phyloP scores from a whole-genome alignment of 139 green algal species.

The Tetratostichococcus sp. region DNA sequence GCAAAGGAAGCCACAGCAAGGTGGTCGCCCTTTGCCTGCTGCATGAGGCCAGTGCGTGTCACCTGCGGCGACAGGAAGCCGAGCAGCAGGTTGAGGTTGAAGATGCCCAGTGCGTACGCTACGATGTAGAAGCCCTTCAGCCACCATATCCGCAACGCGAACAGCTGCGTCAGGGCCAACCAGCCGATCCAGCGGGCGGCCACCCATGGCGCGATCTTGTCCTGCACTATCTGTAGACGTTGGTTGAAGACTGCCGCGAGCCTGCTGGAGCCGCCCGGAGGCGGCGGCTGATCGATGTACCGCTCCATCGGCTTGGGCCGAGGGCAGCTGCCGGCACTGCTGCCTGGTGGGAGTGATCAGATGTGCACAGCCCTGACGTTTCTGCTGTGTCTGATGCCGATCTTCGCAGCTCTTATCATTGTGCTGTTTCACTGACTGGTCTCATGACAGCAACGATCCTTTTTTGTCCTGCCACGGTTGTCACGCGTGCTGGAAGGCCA shows the following conservation, averaged over 20 bases:
- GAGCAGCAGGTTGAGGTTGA: slow-evolving; percentile 97
- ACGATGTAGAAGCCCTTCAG: slow-evolving; percentile 95
- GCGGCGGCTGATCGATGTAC: not conserved
- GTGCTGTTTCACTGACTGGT: too few relatives aligned
- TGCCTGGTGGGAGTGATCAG: too few relatives aligned
- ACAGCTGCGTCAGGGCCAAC: not conserved
- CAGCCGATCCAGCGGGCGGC: not conserved
- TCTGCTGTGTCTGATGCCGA: too few relatives aligned
- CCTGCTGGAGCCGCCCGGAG: too few relatives aligned
- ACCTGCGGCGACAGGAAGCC: slow-evolving; percentile 89
- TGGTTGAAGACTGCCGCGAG: not conserved
- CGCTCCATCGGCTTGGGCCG: not conserved
- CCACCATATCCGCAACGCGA: not conserved
- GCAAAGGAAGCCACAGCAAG: too few relatives aligned
- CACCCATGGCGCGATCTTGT: not conserved
- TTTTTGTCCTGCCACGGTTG: too few relatives aligned
- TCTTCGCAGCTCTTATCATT: too few relatives aligned
- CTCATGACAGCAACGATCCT: too few relatives aligned
- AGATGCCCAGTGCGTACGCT: slow-evolving; percentile 96
- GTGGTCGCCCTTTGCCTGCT: too few relatives aligned
- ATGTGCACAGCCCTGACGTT: not conserved
- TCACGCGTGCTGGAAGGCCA: too few relatives aligned
- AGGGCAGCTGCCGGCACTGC: not conserved
- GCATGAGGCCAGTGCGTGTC: not conserved
- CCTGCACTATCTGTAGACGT: not conserved